Evolutionary conservation across 257 asterid species (phyloP).

Genomic region (Scutellaria baicalensis): DNA sequence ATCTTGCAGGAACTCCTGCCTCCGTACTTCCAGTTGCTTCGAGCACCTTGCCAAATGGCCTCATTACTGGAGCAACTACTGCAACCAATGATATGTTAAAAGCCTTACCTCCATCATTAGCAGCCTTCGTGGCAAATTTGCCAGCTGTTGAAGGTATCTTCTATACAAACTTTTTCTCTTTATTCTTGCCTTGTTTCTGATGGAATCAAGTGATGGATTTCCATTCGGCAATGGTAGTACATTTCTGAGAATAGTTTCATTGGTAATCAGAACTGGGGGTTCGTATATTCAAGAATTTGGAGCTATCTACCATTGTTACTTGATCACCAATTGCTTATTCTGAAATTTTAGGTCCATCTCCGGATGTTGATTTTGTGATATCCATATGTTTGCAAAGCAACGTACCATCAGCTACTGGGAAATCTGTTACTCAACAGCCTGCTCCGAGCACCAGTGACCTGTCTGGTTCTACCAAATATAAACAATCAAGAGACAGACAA

Average conservation of each 20-base stretch:
- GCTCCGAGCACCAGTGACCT: slow-evolving; percentile 60
- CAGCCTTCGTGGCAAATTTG: slow-evolving; percentile 54
- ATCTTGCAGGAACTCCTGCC: slow-evolving; percentile 36
- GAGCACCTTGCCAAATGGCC: slow-evolving; percentile 35
- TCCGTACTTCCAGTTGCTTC: slow-evolving; percentile 38
- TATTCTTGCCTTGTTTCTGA: background rate
- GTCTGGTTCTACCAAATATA: slow-evolving; percentile 53
- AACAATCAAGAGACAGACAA: slow-evolving; percentile 48
- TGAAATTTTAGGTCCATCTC: slow-evolving; percentile 69
- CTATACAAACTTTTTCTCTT: background rate
- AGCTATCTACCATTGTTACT: background rate
- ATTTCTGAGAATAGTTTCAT: background rate
- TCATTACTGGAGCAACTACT: slow-evolving; percentile 39
- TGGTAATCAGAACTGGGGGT: background rate
- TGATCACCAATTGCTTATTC: background rate
- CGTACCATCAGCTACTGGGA: slow-evolving; percentile 37
- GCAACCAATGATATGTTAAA: slow-evolving; percentile 40
- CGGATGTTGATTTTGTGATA: slow-evolving; percentile 81
- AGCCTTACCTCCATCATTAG: slow-evolving; percentile 64
- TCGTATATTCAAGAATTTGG: background rate
- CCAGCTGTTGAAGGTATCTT: slow-evolving; percentile 78
- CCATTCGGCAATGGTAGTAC: background rate
- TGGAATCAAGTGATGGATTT: too few relatives aligned
- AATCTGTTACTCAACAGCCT: slow-evolving; percentile 37
- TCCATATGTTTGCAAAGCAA: slow-evolving; percentile 91